Percentiles rank a stretch among this genome's conserved stretches.
Evolutionary conservation across 1,284 basidiomycete species (phyloP).

Genomic region (Lignosus rhinocerotis): DNA sequence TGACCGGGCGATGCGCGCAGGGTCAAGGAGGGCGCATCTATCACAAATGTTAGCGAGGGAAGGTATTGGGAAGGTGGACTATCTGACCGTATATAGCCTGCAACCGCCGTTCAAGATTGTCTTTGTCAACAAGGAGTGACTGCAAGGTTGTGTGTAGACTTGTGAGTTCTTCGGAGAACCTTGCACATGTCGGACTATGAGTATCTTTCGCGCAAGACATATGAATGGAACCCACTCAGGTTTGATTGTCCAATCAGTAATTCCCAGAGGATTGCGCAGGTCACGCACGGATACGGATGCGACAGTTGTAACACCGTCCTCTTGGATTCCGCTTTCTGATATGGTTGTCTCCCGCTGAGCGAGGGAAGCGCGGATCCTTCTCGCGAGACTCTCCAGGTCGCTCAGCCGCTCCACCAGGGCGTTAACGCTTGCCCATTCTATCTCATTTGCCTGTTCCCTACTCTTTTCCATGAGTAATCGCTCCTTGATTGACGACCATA

Average conservation of each 20-base stretch:
- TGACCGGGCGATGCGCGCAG: constrained; percentile 66
- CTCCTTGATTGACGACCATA: constrained; percentile 54
- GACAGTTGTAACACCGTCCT: not conserved
- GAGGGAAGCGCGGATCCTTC: constrained; percentile 60
- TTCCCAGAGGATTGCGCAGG: constrained; percentile 21
- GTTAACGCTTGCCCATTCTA: constrained; percentile 58
- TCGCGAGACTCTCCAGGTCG: constrained; percentile 56
- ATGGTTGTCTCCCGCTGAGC: constrained; percentile 32
- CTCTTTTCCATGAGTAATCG: constrained; percentile 56
- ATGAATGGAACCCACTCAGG: constrained; percentile 55
- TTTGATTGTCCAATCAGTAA: constrained; percentile 59
- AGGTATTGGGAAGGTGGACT: not conserved
- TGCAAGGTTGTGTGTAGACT: constrained; percentile 54
- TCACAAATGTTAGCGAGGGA: constrained; percentile 1
- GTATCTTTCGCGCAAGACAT: constrained; percentile 1
- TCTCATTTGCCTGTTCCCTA: constrained; percentile 43
- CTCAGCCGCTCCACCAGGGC: constrained; percentile 57
- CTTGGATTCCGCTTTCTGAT: constrained; percentile 20
- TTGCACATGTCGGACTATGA: constrained; percentile 35
- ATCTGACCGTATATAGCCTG: constrained; percentile 54
- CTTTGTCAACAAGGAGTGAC: constrained; percentile 46
- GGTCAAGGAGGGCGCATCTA: constrained; percentile 71
- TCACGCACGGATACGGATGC: constrained; percentile 19
- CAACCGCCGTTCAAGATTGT: constrained; percentile 54
- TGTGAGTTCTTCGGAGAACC: constrained; percentile 66